Evolutionary conservation across 129 eudicot genomes (phyloP).

Genomic region (Mikania micrantha): DNA sequence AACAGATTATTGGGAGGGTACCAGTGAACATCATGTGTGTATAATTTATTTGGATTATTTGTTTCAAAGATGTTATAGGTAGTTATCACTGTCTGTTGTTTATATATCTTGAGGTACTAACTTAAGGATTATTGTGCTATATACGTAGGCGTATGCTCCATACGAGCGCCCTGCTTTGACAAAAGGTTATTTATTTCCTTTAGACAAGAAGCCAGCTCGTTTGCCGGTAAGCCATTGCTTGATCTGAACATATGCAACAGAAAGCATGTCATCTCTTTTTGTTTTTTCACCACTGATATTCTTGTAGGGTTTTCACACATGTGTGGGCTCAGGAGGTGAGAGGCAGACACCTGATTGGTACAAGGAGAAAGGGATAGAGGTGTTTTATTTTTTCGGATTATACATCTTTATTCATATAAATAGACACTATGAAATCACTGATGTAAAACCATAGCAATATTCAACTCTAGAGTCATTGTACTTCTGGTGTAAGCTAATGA

Average conservation of each 20-base stretch:
- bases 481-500: not conserved
- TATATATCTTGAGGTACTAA: not conserved
- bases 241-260: not conserved
- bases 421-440: not conserved
- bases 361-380: constrained; percentile 94
- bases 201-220: constrained; percentile 92
- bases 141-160: constrained; percentile 80
- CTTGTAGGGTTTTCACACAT: constrained; percentile 90
- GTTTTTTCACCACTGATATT: constrained; percentile 6
- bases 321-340: constrained; percentile 99
- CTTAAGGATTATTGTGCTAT: not conserved
- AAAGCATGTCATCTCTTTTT: not conserved
- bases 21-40: not conserved
- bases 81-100: not conserved
- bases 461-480: not conserved
- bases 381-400: constrained; percentile 17
- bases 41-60: not conserved
- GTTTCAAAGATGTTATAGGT: not conserved
- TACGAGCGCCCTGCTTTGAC: constrained; percentile 97
- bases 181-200: constrained; percentile 80
- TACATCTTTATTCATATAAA: constrained; percentile 2
- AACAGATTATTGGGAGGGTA: not conserved
- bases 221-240: constrained; percentile 58
- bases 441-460: not conserved
- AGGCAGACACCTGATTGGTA: constrained; percentile 99